phyloP scores from a whole-genome alignment of 208 protist genomes.

The Crithidia expoeki region DNA sequence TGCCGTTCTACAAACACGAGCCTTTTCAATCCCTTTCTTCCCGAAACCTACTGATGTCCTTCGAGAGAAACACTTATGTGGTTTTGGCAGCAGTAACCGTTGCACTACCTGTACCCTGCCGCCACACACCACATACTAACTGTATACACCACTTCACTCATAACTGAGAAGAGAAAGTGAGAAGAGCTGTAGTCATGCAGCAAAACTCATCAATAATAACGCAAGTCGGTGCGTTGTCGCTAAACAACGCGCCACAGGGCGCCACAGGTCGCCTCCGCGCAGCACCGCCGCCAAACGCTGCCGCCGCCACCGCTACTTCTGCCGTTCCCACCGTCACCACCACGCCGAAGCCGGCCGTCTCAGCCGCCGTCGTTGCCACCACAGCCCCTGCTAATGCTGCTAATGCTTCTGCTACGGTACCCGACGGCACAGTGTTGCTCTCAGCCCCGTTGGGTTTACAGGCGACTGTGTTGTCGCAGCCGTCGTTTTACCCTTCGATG shows the following conservation, averaged over 20 bases:
- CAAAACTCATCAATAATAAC: background rate
- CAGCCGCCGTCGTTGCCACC: background rate
- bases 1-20: no score
- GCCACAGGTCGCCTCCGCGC: conserved; percentile 6
- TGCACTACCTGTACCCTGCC: no score
- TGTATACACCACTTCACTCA: no score
- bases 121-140: no score
- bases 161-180: no score
- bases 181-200: no score
- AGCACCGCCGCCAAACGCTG: background rate
- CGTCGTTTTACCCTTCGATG: conserved; percentile 38
- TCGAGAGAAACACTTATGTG: no score
- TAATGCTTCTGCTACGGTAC: conserved; percentile 21
- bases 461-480: conserved; percentile 57
- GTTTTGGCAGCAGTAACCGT: no score
- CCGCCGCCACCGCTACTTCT: background rate
- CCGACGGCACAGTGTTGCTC: conserved; percentile 43
- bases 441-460: conserved; percentile 56
- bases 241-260: background rate
- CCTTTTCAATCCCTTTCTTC: no score
- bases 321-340: background rate
- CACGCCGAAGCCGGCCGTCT: conserved; percentile 1
- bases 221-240: conserved; percentile 1
- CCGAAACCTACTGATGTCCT: no score
- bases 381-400: background rate